Base-by-base conservation (phyloP, 345 rosid genomes). In the Populus nigra region DNA sequence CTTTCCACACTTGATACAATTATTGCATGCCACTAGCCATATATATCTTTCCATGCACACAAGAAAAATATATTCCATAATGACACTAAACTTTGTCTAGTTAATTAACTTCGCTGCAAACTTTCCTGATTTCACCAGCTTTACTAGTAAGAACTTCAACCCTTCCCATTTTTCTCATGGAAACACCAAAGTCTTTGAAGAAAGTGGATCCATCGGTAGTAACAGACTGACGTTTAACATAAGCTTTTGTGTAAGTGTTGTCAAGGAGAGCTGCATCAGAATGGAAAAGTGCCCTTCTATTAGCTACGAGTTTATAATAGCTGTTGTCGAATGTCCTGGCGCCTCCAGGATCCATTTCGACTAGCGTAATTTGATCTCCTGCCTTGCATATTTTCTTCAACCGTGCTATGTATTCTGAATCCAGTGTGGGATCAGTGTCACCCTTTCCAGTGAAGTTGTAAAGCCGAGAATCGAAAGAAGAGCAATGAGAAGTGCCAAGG, bases 261-360 rank as follows among this genome's bases (percentile, higher is more conserved):
- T 88, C 83, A 13, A 89, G 88, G 59, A 92, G 89, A 49, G 93
- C 90, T 8, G 89, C 84, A 79, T 92, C 97, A 2, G 97, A 92
- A 39, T 82, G 72, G 57, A 92, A 87, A 13, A 91, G 80, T 18
- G 90, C 93, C 50, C 94, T 88, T 75, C 91, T 92, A 72, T 91
- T 85, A 0, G 77, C 39, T 11, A 91, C 89, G 16, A 85, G 84
- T 4, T 62, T 80, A 78, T 17, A 91, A 79, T 92, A 92, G 33
- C 77, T 69, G 8, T 22, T 53, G 66, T 92, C 97, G 43, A 92
- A 91, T 29, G 91, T 88, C 86, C 47, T 86, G 61, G 80, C 82
- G 47, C 94, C 90, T 29, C 93, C 93, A 0, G 94, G 97, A 71
- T 91, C 93, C 94, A 92, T 89, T 71, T 90, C 93, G 11, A 84